A percentile compares a stretch with the other conserved stretches of the same genome.
Conservation (phyloP, 2,329 filamentous ascomycete genomes). For the Epicoccum sorghinum region DNA sequence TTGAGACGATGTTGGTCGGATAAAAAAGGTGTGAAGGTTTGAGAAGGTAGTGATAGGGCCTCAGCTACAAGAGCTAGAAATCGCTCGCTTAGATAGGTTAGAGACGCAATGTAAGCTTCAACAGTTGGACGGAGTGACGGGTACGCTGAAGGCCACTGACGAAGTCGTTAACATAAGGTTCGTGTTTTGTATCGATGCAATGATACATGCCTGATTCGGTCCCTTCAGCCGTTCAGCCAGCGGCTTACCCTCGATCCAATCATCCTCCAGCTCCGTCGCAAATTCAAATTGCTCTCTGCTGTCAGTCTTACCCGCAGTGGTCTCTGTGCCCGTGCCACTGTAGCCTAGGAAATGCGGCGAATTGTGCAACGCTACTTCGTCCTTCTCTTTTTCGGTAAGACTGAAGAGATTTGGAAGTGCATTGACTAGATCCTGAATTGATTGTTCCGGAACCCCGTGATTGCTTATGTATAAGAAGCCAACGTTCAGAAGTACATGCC, state of each 20-base stretch:
- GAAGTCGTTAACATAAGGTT: background rate
- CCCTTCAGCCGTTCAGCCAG: background rate
- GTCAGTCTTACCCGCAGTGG: slow-evolving; percentile 59
- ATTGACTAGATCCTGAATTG: background rate
- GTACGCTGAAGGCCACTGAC: background rate
- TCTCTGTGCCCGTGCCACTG: slow-evolving; percentile 61
- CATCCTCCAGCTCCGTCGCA: slow-evolving; percentile 49
- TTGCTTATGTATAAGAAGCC: background rate
- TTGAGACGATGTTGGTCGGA: background rate
- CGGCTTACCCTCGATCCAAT: background rate
- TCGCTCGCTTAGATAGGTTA: background rate
- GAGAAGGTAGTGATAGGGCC: slow-evolving; percentile 4
- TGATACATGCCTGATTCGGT: background rate
- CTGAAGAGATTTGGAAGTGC: slow-evolving; percentile 42
- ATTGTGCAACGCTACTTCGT: slow-evolving; percentile 46
- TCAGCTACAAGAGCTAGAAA: slow-evolving; percentile 11
- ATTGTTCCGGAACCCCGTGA: background rate
- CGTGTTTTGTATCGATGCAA: background rate
- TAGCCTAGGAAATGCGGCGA: slow-evolving; percentile 67
- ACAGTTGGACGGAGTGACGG: background rate
- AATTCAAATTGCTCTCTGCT: slow-evolving; percentile 65
- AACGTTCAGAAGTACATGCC: background rate
- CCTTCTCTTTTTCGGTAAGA: slow-evolving; percentile 9
- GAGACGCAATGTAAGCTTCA: background rate
- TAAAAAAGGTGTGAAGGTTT: background rate